A percentile compares a stretch with the other conserved stretches of the same genome.
phyloP scores from a whole-genome alignment of 1,284 basidiomycete genomes.

The Flammula alnicola region DNA sequence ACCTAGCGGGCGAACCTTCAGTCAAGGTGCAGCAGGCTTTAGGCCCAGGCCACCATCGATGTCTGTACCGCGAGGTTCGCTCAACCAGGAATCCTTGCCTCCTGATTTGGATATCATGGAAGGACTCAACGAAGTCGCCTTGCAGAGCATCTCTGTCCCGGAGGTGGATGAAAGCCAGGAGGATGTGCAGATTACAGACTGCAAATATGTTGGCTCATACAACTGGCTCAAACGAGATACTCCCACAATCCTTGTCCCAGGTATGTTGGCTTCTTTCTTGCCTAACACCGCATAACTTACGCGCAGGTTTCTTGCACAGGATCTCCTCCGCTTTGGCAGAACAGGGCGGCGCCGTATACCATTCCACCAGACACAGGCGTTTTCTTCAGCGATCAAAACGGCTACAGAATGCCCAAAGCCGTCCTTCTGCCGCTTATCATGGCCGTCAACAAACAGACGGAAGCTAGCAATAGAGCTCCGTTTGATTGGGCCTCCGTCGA shows the following conservation, averaged over 20 bases:
- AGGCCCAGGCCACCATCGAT: slow-evolving; percentile 8
- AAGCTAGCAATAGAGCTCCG: slow-evolving; percentile 31
- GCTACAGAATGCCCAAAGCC: slow-evolving; percentile 43
- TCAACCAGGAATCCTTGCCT: slow-evolving; percentile 23
- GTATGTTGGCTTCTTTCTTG: slow-evolving; percentile 33
- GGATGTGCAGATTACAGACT: slow-evolving; percentile 39
- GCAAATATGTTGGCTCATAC: slow-evolving; percentile 57
- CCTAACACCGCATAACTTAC: neutral
- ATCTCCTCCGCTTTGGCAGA: slow-evolving; percentile 54
- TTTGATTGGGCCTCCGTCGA: slow-evolving; percentile 58
- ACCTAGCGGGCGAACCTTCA: slow-evolving; percentile 21
- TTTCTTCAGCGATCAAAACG: slow-evolving; percentile 55
- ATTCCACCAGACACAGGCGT: slow-evolving; percentile 52
- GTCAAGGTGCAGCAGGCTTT: slow-evolving; percentile 12
- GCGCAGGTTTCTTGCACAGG: slow-evolving; percentile 37
- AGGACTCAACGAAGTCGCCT: slow-evolving; percentile 31
- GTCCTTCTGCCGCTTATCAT: slow-evolving; percentile 53
- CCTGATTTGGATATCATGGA: slow-evolving; percentile 39
- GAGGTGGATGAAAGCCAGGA: slow-evolving; percentile 22
- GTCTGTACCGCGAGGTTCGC: slow-evolving; percentile 3
- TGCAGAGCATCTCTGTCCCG: slow-evolving; percentile 31
- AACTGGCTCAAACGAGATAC: slow-evolving; percentile 50
- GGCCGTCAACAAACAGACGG: slow-evolving; percentile 48
- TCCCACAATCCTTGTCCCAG: slow-evolving; percentile 63
- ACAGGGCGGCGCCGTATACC: slow-evolving; percentile 46